Evolutionary conservation across 1,284 basidiomycete species (phyloP).

Genomic region (Somion occarium): DNA sequence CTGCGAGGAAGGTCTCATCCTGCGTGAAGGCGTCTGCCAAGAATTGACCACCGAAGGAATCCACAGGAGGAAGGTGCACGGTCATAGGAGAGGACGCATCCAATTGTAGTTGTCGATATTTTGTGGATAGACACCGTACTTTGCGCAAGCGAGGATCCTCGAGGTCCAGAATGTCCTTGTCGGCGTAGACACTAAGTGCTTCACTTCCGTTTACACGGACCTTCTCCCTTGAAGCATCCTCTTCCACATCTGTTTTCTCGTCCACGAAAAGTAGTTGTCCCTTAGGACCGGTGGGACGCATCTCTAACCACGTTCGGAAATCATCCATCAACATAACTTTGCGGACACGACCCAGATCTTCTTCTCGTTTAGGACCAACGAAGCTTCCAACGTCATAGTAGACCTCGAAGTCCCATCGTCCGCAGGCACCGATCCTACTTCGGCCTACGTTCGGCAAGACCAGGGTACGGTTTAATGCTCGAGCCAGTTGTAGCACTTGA

Average conservation of each 20-base stretch:
- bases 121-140: constrained; percentile 16
- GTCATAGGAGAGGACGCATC: constrained; percentile 11
- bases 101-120: constrained; percentile 15
- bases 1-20: not conserved
- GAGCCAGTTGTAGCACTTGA: constrained; percentile 39
- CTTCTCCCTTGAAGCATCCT: not conserved
- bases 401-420: constrained; percentile 34
- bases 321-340: constrained; percentile 28
- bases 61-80: constrained; percentile 5
- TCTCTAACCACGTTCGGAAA: constrained; percentile 33
- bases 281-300: constrained; percentile 20
- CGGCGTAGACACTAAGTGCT: constrained; percentile 10
- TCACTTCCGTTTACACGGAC: not conserved
- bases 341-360: constrained; percentile 8
- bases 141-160: constrained; percentile 13
- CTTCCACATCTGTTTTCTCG: constrained; percentile 5
- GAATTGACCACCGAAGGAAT: not conserved
- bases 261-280: constrained; percentile 23
- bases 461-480: constrained; percentile 40
- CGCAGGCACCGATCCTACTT: constrained; percentile 43
- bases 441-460: constrained; percentile 50
- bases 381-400: constrained; percentile 40
- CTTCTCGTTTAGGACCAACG: constrained; percentile 8
- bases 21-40: not conserved
- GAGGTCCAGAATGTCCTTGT: constrained; percentile 4